A percentile compares a stretch with the other conserved stretches of the same genome.
These are phyloP conservation scores for Pyrenophora tritici-repentis DNA, from an alignment of 2,329 filamentous ascomycete genomes.

Conservation along the genomic window DNA sequence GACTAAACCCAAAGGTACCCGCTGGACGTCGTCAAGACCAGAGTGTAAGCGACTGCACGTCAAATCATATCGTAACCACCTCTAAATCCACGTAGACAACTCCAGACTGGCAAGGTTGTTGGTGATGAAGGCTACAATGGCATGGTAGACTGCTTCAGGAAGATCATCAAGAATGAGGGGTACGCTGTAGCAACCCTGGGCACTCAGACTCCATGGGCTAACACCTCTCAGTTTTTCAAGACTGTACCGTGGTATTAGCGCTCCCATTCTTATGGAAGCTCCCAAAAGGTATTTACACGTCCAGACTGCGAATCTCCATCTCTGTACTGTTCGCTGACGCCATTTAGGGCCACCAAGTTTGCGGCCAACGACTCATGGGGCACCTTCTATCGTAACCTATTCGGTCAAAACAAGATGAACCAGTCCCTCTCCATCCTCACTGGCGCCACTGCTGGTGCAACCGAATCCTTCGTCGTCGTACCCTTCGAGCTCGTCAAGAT, in stretches of 20 bases:
- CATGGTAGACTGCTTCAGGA: slow-evolving; percentile 97
- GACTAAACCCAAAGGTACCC: slow-evolving; percentile 75
- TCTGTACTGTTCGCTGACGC: slow-evolving; percentile 4
- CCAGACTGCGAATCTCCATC: not conserved
- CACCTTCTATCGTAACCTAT: slow-evolving; percentile 85
- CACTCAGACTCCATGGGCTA: slow-evolving; percentile 9
- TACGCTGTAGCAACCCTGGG: slow-evolving; percentile 51
- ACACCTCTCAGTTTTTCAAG: slow-evolving; percentile 70
- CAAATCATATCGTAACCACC: slow-evolving; percentile 2
- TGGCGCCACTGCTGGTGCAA: slow-evolving; percentile 91
- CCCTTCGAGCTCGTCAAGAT: slow-evolving; percentile 99
- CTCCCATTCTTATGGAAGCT: slow-evolving; percentile 97
- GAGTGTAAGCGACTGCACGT: slow-evolving; percentile 69
- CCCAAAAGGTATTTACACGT: slow-evolving; percentile 66
- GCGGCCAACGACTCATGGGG: slow-evolving; percentile 99
- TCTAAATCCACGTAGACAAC: slow-evolving; percentile 65
- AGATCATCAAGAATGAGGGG: slow-evolving; percentile 97
- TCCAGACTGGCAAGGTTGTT: slow-evolving; percentile 74
- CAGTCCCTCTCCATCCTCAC: slow-evolving; percentile 91
- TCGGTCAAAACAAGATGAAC: slow-evolving; percentile 85
- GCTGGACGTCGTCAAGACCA: slow-evolving; percentile 96
- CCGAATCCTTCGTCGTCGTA: slow-evolving; percentile 94
- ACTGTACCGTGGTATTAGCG: slow-evolving; percentile 92
- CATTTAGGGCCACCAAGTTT: slow-evolving; percentile 85
- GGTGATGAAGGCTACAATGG: slow-evolving; percentile 90